Evolutionary conservation across 2,329 filamentous ascomycete species (phyloP).

Genomic region (Elsinoe necatrix): DNA sequence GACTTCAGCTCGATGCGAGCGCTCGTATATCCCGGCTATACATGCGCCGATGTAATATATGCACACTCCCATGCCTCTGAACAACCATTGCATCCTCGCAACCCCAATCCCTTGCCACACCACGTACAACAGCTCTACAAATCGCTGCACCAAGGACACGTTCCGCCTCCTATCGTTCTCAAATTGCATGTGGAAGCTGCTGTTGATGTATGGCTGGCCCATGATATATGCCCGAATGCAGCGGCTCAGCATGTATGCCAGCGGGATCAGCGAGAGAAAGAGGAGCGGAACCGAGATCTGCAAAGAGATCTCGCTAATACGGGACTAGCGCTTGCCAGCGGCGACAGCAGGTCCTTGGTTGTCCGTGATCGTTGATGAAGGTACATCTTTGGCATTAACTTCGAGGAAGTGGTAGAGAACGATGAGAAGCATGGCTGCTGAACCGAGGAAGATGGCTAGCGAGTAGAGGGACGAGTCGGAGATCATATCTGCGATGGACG

Average conservation of each 20-base stretch:
- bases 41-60: neutral
- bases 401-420: conserved; percentile 95
- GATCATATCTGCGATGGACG: conserved; percentile 61
- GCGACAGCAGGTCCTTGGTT: neutral
- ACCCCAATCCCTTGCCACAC: neutral
- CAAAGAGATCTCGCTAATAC: neutral
- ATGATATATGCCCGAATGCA: neutral
- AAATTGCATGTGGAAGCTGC: neutral
- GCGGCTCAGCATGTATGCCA: neutral
- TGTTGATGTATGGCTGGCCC: neutral
- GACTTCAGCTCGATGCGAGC: neutral
- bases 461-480: conserved; percentile 85
- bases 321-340: neutral
- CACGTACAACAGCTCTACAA: neutral
- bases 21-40: neutral
- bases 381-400: conserved; percentile 65
- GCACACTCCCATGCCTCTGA: neutral
- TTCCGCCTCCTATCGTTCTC: neutral
- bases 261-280: neutral
- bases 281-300: neutral
- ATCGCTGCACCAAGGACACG: neutral
- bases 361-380: conserved; percentile 15
- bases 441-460: conserved; percentile 87
- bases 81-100: neutral
- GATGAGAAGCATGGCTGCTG: conserved; percentile 81